Evolutionary conservation across 148 eudicot species (phyloP).

Genomic region (Rhododendron mucronatum): DNA sequence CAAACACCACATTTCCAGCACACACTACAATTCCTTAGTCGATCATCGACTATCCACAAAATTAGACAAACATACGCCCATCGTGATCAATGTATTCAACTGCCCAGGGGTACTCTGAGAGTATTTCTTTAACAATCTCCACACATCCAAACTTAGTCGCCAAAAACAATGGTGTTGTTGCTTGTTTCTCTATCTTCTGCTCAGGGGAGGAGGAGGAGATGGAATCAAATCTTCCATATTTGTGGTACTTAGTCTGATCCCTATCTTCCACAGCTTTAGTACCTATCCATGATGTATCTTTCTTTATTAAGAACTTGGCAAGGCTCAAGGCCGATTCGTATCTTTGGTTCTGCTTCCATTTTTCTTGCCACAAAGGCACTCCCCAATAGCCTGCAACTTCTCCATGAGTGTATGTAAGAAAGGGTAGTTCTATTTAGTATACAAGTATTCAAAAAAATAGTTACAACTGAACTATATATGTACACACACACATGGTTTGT

Average conservation of each 20-base stretch:
- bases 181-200: neutral
- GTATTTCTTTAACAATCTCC: conserved; percentile 4
- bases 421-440: neutral
- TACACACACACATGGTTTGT: too few relatives aligned
- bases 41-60: too few relatives aligned
- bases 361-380: neutral
- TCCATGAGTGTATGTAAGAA: neutral
- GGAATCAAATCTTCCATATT: neutral
- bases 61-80: too few relatives aligned
- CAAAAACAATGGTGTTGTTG: neutral
- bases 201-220: neutral
- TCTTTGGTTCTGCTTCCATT: neutral
- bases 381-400: neutral
- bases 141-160: neutral
- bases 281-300: neutral
- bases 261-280: neutral
- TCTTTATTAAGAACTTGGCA: neutral
- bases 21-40: too few relatives aligned
- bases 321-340: neutral
- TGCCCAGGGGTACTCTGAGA: neutral
- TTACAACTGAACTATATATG: too few relatives aligned
- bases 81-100: neutral
- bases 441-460: neutral
- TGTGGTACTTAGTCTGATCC: neutral
- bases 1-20: too few relatives aligned